Base-by-base conservation (phyloP, 352 stramenopile species). In the Elongisporangium senticosum region DNA sequence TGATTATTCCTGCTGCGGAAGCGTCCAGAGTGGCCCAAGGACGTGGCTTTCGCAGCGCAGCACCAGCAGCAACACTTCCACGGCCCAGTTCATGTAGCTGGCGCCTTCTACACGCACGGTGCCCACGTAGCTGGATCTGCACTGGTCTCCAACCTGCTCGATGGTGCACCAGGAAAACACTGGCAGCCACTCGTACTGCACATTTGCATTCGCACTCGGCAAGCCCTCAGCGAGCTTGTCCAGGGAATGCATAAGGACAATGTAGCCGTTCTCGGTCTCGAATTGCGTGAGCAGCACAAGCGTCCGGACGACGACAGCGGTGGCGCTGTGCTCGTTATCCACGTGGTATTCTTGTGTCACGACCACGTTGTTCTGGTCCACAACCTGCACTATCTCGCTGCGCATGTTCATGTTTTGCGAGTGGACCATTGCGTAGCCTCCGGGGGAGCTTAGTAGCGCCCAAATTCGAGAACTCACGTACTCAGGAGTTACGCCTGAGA, bases 271-370 rank as follows among this genome's bases (percentile, higher is more conserved):
- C 49, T 83, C 71, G 19, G 70, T 76, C 63, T 75, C 62, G 51
- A 83, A 78, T 39, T 67, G 74, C 23, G 74, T 79, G 43, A 83
- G 62, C 56, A 83, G 63, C 40, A 71, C 71, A 7, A 80, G 49
- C 26, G 66, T 75, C 56, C 78, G 78, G 22, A 78, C 59, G 24
- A 78, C 66, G 23, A 79, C 63, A 13, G 33, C 33, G 2, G 33
- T 73, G 69, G 53, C 75, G 69, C 69, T 51, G 72, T 63, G 54
- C n/a, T n/a, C n/a, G n/a, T n/a, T n/a, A n/a, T n/a, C n/a, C 65
- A 68, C n/a, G 79, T 56, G 20, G 71, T 26, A 56, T 79, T 83
- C 61, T 76, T 78, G 33, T 10, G 10, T 17, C 8, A 43, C 11
- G 33, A 43, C 13, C 26, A 67, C 60, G 53, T 83, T 72, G 14